phyloP scores from a whole-genome alignment of 441 rosid genomes.

The Raphanus hybrid region DNA sequence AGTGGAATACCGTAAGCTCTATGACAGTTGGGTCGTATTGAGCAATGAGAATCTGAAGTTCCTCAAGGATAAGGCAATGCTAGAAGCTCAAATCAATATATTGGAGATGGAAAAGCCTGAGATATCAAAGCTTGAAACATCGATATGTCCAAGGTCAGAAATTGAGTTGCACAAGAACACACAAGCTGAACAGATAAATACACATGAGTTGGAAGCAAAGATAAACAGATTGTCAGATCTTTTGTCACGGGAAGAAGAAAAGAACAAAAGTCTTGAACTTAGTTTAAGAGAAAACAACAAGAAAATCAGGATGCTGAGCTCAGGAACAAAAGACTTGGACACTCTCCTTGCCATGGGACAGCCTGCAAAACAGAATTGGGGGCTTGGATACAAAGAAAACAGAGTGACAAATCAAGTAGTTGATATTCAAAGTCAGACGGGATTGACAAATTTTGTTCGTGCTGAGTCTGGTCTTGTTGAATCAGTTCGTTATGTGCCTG shows the following conservation, averaged over 20 bases:
- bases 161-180: background rate
- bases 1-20: no score
- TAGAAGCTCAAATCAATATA: background rate
- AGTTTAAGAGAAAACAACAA: background rate
- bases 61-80: background rate
- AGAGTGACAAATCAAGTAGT: background rate
- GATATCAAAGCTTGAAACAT: background rate
- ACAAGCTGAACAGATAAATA: background rate
- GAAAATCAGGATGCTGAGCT: background rate
- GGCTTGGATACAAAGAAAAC: background rate
- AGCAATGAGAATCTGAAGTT: background rate
- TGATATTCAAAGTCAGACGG: background rate
- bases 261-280: background rate
- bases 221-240: background rate
- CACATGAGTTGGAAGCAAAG: background rate
- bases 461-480: background rate
- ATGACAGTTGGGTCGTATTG: background rate
- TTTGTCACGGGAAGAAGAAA: background rate
- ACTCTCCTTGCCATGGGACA: background rate
- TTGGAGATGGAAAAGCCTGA: background rate
- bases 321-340: background rate
- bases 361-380: background rate
- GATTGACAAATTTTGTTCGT: background rate
- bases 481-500: no score
- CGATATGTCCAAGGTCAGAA: background rate